Conservation (phyloP, 192 early-diverging fungal species). For the Coemansia sp. region DNA sequence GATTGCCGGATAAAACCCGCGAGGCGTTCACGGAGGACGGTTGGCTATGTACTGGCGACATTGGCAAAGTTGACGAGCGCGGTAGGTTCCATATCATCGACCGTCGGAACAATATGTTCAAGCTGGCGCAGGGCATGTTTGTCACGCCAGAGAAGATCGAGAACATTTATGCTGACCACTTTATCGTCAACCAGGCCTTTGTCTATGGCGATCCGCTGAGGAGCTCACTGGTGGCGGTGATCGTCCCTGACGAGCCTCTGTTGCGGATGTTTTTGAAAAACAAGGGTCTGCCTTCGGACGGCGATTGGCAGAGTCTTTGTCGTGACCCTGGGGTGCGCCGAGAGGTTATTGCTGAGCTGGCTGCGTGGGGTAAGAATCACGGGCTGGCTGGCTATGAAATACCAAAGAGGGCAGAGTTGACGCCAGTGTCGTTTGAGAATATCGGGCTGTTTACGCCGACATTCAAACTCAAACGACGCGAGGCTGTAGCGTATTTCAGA, state of each 20-base stretch:
- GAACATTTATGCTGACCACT: slow-evolving; percentile 61
- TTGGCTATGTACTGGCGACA: slow-evolving; percentile 87
- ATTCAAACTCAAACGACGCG: slow-evolving; percentile 62
- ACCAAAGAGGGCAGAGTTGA: slow-evolving; percentile 67
- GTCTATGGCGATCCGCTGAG: slow-evolving; percentile 82
- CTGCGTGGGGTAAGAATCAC: slow-evolving; percentile 59
- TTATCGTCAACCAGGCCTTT: slow-evolving; percentile 72
- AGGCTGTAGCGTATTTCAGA: slow-evolving; percentile 47
- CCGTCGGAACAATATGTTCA: slow-evolving; percentile 84
- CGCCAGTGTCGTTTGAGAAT: slow-evolving; percentile 70
- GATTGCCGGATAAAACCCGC: slow-evolving; percentile 72
- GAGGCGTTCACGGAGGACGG: slow-evolving; percentile 82
- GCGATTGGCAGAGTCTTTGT: slow-evolving; percentile 42
- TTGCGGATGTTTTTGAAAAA: slow-evolving; percentile 37
- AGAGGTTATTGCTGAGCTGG: slow-evolving; percentile 59
- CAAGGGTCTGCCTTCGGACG: slow-evolving; percentile 17
- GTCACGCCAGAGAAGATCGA: slow-evolving; percentile 88
- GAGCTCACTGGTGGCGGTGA: slow-evolving; percentile 71
- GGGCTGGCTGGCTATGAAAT: slow-evolving; percentile 72
- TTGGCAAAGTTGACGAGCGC: slow-evolving; percentile 69
- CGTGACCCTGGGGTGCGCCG: slow-evolving; percentile 53
- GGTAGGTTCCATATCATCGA: slow-evolving; percentile 82
- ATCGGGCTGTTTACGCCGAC: slow-evolving; percentile 81
- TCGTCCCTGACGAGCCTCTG: slow-evolving; percentile 72
- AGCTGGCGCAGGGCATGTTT: slow-evolving; percentile 79